Percentiles rank a stretch among this genome's conserved stretches.
These are phyloP conservation scores for Trichophyton schoenleinii DNA, from an alignment of 2,329 filamentous ascomycete species.

Conservation along the genomic window DNA sequence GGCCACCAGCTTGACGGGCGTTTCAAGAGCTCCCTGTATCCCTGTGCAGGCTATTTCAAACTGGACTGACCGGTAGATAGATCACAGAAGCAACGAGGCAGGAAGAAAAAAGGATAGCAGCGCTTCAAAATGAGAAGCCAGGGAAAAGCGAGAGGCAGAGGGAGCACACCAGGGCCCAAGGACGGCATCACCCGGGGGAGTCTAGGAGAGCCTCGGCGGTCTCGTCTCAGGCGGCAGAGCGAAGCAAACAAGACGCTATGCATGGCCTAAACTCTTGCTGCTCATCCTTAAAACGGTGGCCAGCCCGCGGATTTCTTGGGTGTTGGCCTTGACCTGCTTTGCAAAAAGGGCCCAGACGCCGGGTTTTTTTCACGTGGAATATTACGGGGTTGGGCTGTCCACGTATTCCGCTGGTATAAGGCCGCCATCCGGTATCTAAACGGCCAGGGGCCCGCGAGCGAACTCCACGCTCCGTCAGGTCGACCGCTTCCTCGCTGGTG, in stretches of 20 bases:
- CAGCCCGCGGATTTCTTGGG: background rate
- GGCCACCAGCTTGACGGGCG: background rate
- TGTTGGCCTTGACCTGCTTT: background rate
- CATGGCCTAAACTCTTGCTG: too few relatives aligned
- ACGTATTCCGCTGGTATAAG: background rate
- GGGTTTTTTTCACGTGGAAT: background rate
- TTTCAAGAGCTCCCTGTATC: conserved; percentile 2
- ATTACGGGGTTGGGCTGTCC: background rate
- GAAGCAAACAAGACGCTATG: background rate
- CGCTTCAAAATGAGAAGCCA: conserved; percentile 2
- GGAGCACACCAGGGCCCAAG: background rate
- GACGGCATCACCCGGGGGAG: background rate
- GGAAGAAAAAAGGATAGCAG: background rate
- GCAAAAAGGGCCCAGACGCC: background rate
- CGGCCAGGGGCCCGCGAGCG: background rate
- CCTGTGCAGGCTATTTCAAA: conserved; percentile 1
- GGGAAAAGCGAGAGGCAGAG: background rate
- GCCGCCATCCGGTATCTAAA: background rate
- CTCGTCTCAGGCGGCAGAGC: background rate
- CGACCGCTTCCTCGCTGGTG: background rate
- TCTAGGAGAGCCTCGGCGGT: background rate
- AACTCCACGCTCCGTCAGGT: background rate
- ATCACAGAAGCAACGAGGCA: background rate
- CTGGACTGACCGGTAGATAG: background rate
- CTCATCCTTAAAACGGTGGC: background rate